phyloP scores from a whole-genome alignment of 805 yeast species.

The Pichia heedii region DNA sequence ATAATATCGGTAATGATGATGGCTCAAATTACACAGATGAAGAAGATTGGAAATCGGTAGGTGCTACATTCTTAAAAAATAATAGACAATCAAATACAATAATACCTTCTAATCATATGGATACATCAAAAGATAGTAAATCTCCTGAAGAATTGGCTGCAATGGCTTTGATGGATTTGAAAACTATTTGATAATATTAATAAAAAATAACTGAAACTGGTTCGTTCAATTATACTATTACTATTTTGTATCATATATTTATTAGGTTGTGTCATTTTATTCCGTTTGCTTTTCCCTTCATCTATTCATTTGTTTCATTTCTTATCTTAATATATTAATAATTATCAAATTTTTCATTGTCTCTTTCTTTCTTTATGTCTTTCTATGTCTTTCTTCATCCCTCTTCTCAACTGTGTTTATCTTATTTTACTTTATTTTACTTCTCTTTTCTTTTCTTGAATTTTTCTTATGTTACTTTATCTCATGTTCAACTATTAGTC shows the following conservation, averaged over 20 bases:
- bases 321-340: no score
- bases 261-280: background rate
- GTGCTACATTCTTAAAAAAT: slow-evolving; percentile 53
- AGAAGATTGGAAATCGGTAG: slow-evolving; percentile 92
- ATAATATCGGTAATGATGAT: background rate
- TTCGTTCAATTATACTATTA: background rate
- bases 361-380: no score
- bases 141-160: slow-evolving; percentile 30
- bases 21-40: slow-evolving; percentile 74
- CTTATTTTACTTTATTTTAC: no score
- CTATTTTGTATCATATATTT: background rate
- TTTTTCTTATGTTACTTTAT: no score
- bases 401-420: no score
- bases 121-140: slow-evolving; percentile 2
- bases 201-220: slow-evolving; percentile 2
- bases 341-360: no score
- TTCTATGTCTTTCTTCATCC: no score
- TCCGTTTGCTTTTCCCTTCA: background rate
- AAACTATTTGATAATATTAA: slow-evolving; percentile 12
- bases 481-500: no score
- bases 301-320: no score
- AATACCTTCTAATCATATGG: slow-evolving; percentile 16
- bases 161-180: slow-evolving; percentile 28
- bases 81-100: slow-evolving; percentile 16
- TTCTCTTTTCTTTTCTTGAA: no score